Evolutionary conservation across 2,329 filamentous ascomycete genomes (phyloP).

Genomic region (Hymenoscyphus scutula): DNA sequence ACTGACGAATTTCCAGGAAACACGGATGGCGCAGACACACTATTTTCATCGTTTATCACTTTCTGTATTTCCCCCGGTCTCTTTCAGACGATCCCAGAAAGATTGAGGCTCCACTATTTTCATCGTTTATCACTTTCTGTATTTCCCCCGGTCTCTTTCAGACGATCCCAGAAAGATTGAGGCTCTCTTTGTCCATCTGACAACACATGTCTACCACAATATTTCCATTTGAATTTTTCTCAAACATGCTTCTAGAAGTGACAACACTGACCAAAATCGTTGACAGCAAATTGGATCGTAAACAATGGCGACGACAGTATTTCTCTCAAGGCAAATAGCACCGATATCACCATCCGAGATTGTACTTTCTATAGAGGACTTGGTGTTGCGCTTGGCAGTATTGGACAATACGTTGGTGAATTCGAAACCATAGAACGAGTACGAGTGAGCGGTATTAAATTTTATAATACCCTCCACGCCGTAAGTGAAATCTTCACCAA

Average conservation of each 20-base stretch:
- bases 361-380: conserved; percentile 48
- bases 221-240: too few relatives aligned
- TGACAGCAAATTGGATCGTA: conserved; percentile 44
- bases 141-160: too few relatives aligned
- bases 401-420: conserved; percentile 51
- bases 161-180: rapidly evolving
- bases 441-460: conserved; percentile 46
- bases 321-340: conserved; percentile 54
- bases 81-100: too few relatives aligned
- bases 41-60: conserved; percentile 51
- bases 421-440: conserved; percentile 52
- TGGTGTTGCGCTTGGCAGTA: conserved; percentile 55
- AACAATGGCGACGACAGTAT: conserved; percentile 54
- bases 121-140: conserved; percentile 45
- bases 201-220: too few relatives aligned
- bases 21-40: conserved; percentile 49
- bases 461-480: conserved; percentile 46
- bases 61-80: conserved; percentile 33
- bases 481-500: conserved; percentile 23
- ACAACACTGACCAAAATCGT: too few relatives aligned
- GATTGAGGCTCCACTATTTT: too few relatives aligned
- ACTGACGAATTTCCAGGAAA: conserved; percentile 20
- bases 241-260: too few relatives aligned
- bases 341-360: conserved; percentile 51
- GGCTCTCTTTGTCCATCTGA: too few relatives aligned